phyloP scores from a whole-genome alignment of 371 early-diverging fungal species.

The Syncephalastrum sp. region DNA sequence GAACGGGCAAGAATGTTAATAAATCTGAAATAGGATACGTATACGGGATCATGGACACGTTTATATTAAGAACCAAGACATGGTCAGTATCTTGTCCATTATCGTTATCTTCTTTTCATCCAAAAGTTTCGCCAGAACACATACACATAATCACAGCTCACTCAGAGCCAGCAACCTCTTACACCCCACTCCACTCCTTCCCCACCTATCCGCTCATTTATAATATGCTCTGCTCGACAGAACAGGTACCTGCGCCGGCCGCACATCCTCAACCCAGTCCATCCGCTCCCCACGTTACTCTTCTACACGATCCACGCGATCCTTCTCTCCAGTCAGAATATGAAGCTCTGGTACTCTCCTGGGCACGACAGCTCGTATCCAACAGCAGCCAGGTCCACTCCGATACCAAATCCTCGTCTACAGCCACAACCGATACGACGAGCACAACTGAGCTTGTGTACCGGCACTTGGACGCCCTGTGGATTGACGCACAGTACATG shows the following conservation, averaged over 20 bases:
- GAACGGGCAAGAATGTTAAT: no score
- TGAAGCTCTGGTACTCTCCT: constrained; percentile 28
- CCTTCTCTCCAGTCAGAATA: constrained; percentile 33
- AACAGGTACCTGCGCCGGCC: constrained; percentile 15
- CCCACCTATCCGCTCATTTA: not conserved
- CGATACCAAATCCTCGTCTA: no score
- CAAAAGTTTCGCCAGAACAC: no score
- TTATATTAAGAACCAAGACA: no score
- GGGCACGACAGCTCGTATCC: constrained; percentile 31
- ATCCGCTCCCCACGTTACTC: constrained; percentile 4
- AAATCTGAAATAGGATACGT: no score
- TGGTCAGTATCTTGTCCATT: no score
- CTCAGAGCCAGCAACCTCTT: no score
- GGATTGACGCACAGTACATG: constrained; percentile 43
- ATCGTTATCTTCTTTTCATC: no score
- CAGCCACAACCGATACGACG: not conserved
- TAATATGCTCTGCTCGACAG: constrained; percentile 17
- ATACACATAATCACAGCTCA: no score
- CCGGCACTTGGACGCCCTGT: constrained; percentile 39
- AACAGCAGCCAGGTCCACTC: not conserved
- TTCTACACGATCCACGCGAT: constrained; percentile 13
- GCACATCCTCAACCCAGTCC: constrained; percentile 4
- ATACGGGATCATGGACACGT: no score
- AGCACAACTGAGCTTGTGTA: constrained; percentile 25
- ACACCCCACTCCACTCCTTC: no score